phyloP scores from a whole-genome alignment of 805 yeast genomes.

The Jamesozyma jinghongensis region DNA sequence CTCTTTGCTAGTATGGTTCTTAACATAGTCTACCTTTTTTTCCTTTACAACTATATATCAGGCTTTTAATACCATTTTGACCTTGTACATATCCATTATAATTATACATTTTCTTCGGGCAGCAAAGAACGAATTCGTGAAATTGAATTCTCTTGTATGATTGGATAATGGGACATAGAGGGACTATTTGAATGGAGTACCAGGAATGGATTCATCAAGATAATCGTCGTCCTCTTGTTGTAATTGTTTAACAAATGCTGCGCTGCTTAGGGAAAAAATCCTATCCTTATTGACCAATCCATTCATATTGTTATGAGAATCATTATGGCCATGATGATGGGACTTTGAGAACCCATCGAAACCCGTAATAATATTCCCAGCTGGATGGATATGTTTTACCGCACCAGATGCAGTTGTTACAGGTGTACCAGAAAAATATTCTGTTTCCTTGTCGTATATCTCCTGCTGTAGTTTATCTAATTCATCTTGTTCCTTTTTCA shows the following conservation, averaged over 20 bases:
- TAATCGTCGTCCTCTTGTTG: conserved; percentile 37
- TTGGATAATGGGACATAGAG: not conserved
- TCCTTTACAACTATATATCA: too few relatives aligned
- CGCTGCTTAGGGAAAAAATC: conserved; percentile 67
- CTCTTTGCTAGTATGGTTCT: too few relatives aligned
- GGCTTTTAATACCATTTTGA: too few relatives aligned
- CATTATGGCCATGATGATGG: conserved; percentile 21
- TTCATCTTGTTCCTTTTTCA: conserved; percentile 56
- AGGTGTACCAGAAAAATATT: conserved; percentile 1
- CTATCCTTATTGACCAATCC: conserved; percentile 45
- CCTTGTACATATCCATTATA: too few relatives aligned
- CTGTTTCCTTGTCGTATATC: conserved; percentile 59
- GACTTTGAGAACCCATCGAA: conserved; percentile 68
- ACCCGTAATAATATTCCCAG: conserved; percentile 78
- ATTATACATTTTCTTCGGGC: too few relatives aligned
- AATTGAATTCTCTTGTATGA: not conserved
- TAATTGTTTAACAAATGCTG: conserved; percentile 55
- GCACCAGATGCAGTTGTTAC: not conserved
- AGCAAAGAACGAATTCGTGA: too few relatives aligned
- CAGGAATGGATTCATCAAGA: conserved; percentile 1
- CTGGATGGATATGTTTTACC: conserved; percentile 1
- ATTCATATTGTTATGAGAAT: conserved; percentile 12
- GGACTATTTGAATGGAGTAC: not conserved
- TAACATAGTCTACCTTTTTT: too few relatives aligned
- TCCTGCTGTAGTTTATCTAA: conserved; percentile 62